phyloP scores from a whole-genome alignment of 208 protist species.

The Leishmania gerbilli region DNA sequence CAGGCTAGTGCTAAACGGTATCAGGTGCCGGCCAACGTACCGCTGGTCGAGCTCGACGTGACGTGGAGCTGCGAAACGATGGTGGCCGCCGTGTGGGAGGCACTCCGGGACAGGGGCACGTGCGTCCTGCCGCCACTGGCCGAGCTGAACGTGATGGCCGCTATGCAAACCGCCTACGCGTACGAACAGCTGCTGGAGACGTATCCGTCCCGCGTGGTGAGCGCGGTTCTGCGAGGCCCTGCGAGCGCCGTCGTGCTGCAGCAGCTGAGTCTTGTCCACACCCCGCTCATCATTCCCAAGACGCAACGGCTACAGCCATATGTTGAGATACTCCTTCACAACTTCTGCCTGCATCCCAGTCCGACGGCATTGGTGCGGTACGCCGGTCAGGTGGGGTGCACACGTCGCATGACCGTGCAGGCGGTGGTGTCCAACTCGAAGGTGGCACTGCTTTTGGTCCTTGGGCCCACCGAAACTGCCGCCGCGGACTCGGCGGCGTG shows the following conservation, averaged over 20 bases:
- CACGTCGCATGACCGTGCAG: constrained; percentile 39
- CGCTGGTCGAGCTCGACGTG: constrained; percentile 57
- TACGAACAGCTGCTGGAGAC: constrained; percentile 55
- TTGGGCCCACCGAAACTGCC: constrained; percentile 20
- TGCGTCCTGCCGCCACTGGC: constrained; percentile 46
- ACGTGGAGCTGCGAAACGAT: constrained; percentile 25
- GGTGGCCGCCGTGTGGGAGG: constrained; percentile 46
- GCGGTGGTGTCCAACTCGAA: constrained; percentile 62
- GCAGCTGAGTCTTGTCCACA: constrained; percentile 19
- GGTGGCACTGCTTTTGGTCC: constrained; percentile 44
- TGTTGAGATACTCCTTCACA: constrained; percentile 46
- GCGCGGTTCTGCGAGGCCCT: constrained; percentile 41
- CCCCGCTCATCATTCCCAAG: constrained; percentile 24
- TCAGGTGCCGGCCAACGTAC: constrained; percentile 30
- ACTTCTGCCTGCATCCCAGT: constrained; percentile 53
- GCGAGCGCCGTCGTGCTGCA: constrained; percentile 15
- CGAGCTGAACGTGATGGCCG: constrained; percentile 37
- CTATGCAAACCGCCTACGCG: constrained; percentile 31
- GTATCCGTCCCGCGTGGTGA: constrained; percentile 36
- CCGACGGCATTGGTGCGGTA: constrained; percentile 57
- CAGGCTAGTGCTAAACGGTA: constrained; percentile 38
- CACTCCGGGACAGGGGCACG: constrained; percentile 35
- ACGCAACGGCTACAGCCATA: constrained; percentile 2
- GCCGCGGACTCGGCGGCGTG: constrained; percentile 2
- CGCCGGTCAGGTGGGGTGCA: constrained; percentile 28